Evolutionary conservation across 2,329 filamentous ascomycete species (phyloP).

Genomic region (Pyrenophora graminea): DNA sequence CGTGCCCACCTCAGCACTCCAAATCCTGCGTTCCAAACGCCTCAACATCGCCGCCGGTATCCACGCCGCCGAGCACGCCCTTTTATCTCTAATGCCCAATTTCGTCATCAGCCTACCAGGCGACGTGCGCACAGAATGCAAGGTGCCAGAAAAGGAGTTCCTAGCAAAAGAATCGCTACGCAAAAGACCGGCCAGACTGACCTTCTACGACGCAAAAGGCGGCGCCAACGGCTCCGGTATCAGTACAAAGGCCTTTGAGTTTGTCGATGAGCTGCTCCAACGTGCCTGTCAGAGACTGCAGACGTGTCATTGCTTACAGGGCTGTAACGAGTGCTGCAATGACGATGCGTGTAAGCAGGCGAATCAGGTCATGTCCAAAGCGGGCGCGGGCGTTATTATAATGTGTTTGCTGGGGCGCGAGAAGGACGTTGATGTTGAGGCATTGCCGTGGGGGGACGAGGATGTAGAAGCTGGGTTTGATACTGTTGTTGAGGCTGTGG

Average conservation of each 20-base stretch:
- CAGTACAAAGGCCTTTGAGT: constrained; percentile 91
- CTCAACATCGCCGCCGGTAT: constrained; percentile 88
- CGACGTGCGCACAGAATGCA: constrained; percentile 94
- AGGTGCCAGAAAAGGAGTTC: constrained; percentile 85
- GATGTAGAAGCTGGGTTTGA: constrained; percentile 73
- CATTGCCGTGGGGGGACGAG: constrained; percentile 84
- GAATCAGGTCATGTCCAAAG: constrained; percentile 93
- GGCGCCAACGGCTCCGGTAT: constrained; percentile 83
- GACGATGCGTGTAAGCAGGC: constrained; percentile 81
- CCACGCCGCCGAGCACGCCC: constrained; percentile 90
- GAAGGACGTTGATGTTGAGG: constrained; percentile 77
- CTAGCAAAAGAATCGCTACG: constrained; percentile 68
- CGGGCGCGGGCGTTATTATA: constrained; percentile 79
- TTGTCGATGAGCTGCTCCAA: constrained; percentile 75
- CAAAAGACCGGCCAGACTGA: constrained; percentile 84
- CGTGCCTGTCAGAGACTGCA: constrained; percentile 79
- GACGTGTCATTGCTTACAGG: constrained; percentile 74
- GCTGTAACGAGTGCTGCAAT: constrained; percentile 89
- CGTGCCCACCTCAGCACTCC: constrained; percentile 76
- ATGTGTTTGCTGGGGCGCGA: constrained; percentile 74
- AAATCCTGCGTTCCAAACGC: constrained; percentile 72
- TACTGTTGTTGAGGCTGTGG: constrained; percentile 75
- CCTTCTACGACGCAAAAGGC: constrained; percentile 94
- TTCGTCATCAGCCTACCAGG: constrained; percentile 89
- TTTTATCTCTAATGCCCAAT: constrained; percentile 84